A percentile compares a stretch with the other conserved stretches of the same genome.
These are phyloP conservation scores for Fraxinus platypoda DNA, from an alignment of 305 asterid species.

Conservation along the genomic window DNA sequence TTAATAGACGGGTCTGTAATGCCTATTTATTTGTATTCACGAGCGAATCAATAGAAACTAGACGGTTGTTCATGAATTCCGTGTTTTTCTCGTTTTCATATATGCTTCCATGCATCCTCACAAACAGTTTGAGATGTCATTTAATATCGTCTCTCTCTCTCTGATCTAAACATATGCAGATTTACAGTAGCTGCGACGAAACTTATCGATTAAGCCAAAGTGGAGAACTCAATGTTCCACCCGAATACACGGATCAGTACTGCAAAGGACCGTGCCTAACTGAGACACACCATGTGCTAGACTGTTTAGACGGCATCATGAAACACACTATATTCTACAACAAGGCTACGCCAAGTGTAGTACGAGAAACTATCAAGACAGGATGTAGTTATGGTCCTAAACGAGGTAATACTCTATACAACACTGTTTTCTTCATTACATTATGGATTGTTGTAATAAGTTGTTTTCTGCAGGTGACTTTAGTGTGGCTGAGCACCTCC, in stretches of 20 bases:
- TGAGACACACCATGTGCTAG: conserved; percentile 67
- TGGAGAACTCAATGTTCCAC: conserved; percentile 70
- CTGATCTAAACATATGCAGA: conserved; percentile 35
- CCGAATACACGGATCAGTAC: conserved; percentile 53
- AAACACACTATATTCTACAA: conserved; percentile 53
- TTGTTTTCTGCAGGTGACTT: conserved; percentile 51
- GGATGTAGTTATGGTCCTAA: conserved; percentile 77
- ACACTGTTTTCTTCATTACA: neutral
- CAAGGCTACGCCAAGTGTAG: conserved; percentile 47
- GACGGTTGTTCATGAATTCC: neutral
- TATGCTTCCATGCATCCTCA: neutral
- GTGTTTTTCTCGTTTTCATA: neutral
- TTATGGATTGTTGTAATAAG: neutral
- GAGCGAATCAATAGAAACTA: neutral
- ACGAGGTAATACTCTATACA: conserved; percentile 41
- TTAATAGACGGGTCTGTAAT: neutral
- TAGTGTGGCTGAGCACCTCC: conserved; percentile 55
- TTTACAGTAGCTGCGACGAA: conserved; percentile 63
- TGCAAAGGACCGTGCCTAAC: conserved; percentile 67
- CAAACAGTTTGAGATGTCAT: neutral
- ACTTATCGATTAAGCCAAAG: conserved; percentile 53
- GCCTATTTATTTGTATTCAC: neutral
- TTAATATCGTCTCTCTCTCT: neutral
- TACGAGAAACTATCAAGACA: conserved; percentile 50
- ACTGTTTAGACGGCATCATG: conserved; percentile 47